These are phyloP conservation scores for Dendrostoma leiphaemia DNA, from an alignment of 2,329 filamentous ascomycete species.

Conservation along the genomic window DNA sequence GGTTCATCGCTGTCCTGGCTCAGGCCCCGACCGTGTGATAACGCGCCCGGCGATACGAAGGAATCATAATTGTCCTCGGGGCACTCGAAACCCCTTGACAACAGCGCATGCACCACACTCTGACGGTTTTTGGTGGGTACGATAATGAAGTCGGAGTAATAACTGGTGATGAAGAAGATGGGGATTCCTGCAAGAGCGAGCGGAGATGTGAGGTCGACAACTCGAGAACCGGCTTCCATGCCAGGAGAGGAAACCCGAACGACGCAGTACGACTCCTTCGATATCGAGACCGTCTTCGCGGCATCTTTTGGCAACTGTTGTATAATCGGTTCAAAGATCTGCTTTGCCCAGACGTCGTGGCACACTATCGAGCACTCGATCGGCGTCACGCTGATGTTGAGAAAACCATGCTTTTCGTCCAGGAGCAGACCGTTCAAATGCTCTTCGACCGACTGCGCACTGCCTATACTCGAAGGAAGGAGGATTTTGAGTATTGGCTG, in stretches of 20 bases:
- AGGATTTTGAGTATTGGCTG: constrained; percentile 86
- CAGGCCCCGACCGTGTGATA: constrained; percentile 31
- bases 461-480: constrained; percentile 58
- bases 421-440: constrained; percentile 44
- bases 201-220: constrained; percentile 87
- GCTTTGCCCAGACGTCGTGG: constrained; percentile 68
- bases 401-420: constrained; percentile 69
- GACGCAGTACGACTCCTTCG: constrained; percentile 78
- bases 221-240: constrained; percentile 85
- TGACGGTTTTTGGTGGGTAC: constrained; percentile 74
- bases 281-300: constrained; percentile 65
- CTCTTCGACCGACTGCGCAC: constrained; percentile 35
- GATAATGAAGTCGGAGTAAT: constrained; percentile 96
- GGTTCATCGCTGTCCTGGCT: constrained; percentile 30
- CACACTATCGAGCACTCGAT: constrained; percentile 93
- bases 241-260: constrained; percentile 89
- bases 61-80: constrained; percentile 65
- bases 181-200: constrained; percentile 89
- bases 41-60: constrained; percentile 57
- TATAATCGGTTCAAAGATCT: constrained; percentile 73
- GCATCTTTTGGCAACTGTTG: constrained; percentile 55
- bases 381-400: constrained; percentile 91
- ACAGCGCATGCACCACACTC: constrained; percentile 73
- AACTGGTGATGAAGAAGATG: constrained; percentile 98
- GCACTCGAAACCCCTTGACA: constrained; percentile 80